These are phyloP conservation scores for Nitzschia putrida DNA, from an alignment of 108 stramenopile genomes.

Conservation along the genomic window DNA sequence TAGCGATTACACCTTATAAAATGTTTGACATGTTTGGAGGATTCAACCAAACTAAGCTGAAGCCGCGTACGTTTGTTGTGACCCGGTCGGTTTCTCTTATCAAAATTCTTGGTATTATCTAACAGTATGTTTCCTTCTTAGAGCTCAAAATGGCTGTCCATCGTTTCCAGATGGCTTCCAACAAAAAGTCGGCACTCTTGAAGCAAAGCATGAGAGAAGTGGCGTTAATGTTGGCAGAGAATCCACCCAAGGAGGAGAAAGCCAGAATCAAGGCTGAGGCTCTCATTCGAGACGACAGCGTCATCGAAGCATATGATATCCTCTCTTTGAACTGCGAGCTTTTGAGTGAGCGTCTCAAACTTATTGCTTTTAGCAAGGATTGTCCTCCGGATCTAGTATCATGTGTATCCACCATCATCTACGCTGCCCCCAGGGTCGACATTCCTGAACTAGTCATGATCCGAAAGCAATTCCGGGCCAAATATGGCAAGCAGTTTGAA, in stretches of 20 bases:
- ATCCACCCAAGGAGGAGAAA: conserved; percentile 88
- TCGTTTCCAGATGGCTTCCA: conserved; percentile 80
- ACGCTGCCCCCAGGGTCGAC: conserved; percentile 74
- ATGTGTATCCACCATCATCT: conserved; percentile 76
- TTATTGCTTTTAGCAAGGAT: conserved; percentile 60
- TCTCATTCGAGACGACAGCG: conserved; percentile 84
- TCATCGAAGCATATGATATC: conserved; percentile 89
- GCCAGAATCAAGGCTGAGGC: conserved; percentile 88
- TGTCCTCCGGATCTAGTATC: conserved; percentile 80
- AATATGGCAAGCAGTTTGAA: conserved; percentile 87
- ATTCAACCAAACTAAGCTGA: conserved; percentile 58
- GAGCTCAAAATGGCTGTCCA: conserved; percentile 89
- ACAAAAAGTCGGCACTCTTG: conserved; percentile 84
- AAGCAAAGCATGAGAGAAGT: conserved; percentile 87
- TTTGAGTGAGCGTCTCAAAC: conserved; percentile 75
- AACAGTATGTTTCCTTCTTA: conserved; percentile 11
- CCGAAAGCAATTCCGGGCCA: conserved; percentile 81
- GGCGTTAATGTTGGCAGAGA: conserved; percentile 72
- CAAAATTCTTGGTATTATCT: background rate
- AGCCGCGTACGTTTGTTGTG: conserved; percentile 49
- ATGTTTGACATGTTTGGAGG: conserved; percentile 55
- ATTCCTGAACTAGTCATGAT: conserved; percentile 76
- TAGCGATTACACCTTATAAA: background rate
- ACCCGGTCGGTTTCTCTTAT: background rate
- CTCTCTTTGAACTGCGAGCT: conserved; percentile 79